Evolutionary conservation across 495 filamentous ascomycete species (phyloP), one percentile per base, ranked within the genome.

Genomic region (Parathielavia appendiculata): DNA sequence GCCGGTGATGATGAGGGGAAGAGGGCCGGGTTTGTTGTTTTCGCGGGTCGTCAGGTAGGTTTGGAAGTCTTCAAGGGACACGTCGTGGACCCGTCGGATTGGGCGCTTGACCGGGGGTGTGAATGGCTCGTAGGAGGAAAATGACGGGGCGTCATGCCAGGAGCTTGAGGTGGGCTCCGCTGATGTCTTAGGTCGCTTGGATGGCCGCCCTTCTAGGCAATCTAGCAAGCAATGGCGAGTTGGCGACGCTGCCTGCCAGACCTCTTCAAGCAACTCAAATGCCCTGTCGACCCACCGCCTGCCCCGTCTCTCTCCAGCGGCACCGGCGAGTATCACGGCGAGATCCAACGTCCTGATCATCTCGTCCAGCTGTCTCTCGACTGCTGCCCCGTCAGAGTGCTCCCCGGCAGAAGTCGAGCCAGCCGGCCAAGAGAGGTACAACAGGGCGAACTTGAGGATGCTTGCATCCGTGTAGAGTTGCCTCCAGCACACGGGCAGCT

Each of bases 311-410:
- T 65, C 46, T 3, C 79, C 69, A 4, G 84, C 83, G 0, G 83
- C 88, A 0, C 92, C 93, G 22, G 90, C 81, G 68, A 96, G 84
- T 48, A 96, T 92, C 48, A 93, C 65, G 0, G 89, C 87, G 68
- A 85, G 85, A 61, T 98, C 93, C 0, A 96, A 79, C 4, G 76
- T 71, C 51, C 79, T 73, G 22, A 96, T 78, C n/a, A 85, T 75
- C 13, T 75, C 71, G 19, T 69, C 69, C 10, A 65, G 57, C 14
- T 49, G 8, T 1, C 1, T 20, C 49, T 57, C 54, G 16, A 17
- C 41, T n/a, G 32, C 20, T 10, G 13, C 13, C 4, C 10, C 34
- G 43, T 50, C 35, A 39, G 35, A 6, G 5, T 19, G 19, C 10
- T 17, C 1, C 26, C 13, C 32, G 34, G 6, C 26, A 6, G 14